These are phyloP conservation scores for Pseudoscleropodium purum DNA, from an alignment of 225 moss, liverwort and hornwort species.

Conservation along the genomic window DNA sequence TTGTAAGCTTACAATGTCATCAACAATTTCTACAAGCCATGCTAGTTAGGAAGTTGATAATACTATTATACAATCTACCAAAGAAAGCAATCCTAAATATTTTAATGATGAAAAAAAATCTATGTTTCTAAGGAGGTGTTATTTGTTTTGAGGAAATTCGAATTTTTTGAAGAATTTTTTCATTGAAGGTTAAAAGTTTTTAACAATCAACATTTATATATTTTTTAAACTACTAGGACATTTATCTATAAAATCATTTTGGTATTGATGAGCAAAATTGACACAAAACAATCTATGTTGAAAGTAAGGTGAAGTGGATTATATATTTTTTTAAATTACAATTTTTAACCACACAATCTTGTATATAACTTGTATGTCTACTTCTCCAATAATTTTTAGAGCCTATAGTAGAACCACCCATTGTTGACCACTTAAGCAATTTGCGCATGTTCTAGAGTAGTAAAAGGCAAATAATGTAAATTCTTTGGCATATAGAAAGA, in stretches of 20 bases:
- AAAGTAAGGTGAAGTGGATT: background rate
- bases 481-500: no score
- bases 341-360: background rate
- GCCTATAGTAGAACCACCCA: no score
- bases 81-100: background rate
- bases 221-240: background rate
- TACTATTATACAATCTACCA: background rate
- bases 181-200: background rate
- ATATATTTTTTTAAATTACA: background rate
- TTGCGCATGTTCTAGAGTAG: no score
- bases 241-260: background rate
- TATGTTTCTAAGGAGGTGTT: background rate
- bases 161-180: no score
- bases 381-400: background rate
- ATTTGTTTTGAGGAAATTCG: background rate
- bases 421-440: no score
- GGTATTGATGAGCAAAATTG: background rate
- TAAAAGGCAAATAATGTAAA: no score
- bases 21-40: background rate
- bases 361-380: background rate
- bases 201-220: background rate
- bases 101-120: background rate
- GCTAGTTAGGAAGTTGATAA: background rate
- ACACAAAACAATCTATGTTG: background rate
- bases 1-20: background rate